phyloP scores from a whole-genome alignment of 2,329 filamentous ascomycete species.

The Cordyceps cateniannulata region DNA sequence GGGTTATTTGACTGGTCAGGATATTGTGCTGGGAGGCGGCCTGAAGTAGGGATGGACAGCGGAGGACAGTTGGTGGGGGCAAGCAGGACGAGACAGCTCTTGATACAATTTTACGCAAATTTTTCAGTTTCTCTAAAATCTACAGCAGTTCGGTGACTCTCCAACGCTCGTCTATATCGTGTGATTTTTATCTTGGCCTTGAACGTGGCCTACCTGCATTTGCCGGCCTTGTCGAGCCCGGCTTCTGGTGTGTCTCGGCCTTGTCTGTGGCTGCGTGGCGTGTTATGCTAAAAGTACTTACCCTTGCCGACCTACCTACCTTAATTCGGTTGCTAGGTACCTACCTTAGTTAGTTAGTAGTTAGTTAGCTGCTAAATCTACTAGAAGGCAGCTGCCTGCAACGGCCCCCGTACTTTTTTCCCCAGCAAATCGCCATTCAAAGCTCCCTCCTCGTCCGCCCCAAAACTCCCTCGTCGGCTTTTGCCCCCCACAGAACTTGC shows the following conservation, averaged over 20 bases:
- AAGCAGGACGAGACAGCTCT: not conserved
- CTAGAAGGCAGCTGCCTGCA: too few species aligned
- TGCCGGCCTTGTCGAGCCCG: not conserved
- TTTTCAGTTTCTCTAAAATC: not conserved
- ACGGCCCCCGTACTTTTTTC: not conserved
- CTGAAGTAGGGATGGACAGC: conserved; percentile 15
- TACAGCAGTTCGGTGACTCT: too few species aligned
- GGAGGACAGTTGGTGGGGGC: not conserved
- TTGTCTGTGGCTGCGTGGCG: not conserved
- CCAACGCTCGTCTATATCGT: not conserved
- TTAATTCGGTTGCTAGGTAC: too few species aligned
- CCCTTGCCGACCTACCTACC: too few species aligned
- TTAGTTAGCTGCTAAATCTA: too few species aligned
- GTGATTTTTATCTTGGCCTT: not conserved
- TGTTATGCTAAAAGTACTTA: not conserved
- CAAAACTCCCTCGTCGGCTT: conserved; percentile 3
- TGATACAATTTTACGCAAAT: not conserved
- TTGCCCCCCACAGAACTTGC: conserved; percentile 13
- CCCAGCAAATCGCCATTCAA: not conserved
- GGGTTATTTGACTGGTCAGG: conserved; percentile 24
- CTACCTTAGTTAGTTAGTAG: too few species aligned
- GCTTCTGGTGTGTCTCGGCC: not conserved
- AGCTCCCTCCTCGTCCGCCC: not conserved
- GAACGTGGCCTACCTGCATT: not conserved
- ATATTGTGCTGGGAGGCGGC: conserved; percentile 22